Evolutionary conservation across 2,329 filamentous ascomycete species (phyloP).

Genomic region (Scytalidium sp.): DNA sequence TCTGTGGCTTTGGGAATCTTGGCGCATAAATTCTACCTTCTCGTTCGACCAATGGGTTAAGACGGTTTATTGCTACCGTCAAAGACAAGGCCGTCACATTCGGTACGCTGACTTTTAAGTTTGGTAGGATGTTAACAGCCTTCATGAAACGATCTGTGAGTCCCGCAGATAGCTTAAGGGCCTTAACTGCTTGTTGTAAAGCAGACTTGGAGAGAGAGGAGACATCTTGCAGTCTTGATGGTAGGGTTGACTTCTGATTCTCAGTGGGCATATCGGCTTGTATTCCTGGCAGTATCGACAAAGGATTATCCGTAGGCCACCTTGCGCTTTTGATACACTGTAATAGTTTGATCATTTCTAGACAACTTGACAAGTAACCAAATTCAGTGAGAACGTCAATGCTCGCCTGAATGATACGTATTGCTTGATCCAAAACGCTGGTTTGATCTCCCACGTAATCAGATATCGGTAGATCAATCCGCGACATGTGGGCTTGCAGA

Average conservation of each 20-base stretch:
- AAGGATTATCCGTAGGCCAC: constrained; percentile 80
- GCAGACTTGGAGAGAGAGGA: constrained; percentile 21
- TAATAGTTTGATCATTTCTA: constrained; percentile 79
- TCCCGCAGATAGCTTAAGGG: constrained; percentile 45
- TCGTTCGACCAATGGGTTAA: constrained; percentile 61
- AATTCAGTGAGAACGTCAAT: constrained; percentile 93
- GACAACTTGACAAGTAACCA: constrained; percentile 73
- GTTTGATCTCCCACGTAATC: constrained; percentile 96
- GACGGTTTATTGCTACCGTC: constrained; percentile 60
- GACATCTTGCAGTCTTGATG: constrained; percentile 33
- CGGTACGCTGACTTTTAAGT: constrained; percentile 60
- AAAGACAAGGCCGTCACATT: constrained; percentile 62
- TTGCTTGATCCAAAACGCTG: constrained; percentile 87
- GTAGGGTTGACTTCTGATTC: constrained; percentile 27
- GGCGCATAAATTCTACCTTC: constrained; percentile 82
- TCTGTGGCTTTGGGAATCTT: constrained; percentile 89
- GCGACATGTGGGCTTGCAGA: constrained; percentile 91
- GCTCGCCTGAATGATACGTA: constrained; percentile 93
- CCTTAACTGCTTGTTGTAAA: constrained; percentile 42
- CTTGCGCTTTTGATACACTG: constrained; percentile 90
- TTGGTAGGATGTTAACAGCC: constrained; percentile 64
- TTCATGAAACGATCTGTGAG: constrained; percentile 42
- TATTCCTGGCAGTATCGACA: constrained; percentile 78
- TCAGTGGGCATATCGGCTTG: constrained; percentile 32
- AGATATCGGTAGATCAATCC: constrained; percentile 87